Evolutionary conservation across 2,329 filamentous ascomycete genomes (phyloP).

Genomic region (Neonectria hederae): DNA sequence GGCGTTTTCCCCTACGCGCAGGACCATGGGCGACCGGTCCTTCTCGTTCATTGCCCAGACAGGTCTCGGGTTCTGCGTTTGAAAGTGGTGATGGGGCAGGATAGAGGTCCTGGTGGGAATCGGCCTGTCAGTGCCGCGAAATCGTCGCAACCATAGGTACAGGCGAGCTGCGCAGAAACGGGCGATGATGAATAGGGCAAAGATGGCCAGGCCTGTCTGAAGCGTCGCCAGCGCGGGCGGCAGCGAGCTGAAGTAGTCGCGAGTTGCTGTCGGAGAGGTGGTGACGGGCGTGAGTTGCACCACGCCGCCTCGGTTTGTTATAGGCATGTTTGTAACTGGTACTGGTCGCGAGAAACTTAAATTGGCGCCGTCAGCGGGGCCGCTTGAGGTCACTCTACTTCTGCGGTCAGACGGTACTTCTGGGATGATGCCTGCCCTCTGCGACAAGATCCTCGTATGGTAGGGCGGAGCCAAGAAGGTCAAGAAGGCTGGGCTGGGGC

Average conservation of each 20-base stretch:
- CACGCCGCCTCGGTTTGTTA: conserved; percentile 45
- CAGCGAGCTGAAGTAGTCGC: conserved; percentile 45
- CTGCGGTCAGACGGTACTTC: conserved; percentile 48
- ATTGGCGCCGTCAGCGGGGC: conserved; percentile 47
- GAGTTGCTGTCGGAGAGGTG: conserved; percentile 35
- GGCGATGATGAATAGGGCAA: conserved; percentile 49
- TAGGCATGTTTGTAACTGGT: conserved; percentile 44
- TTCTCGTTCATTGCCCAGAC: conserved; percentile 43
- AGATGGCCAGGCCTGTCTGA: conserved; percentile 44
- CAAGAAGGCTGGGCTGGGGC: conserved; percentile 37
- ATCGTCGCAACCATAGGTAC: conserved; percentile 42
- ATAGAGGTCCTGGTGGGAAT: conserved; percentile 29
- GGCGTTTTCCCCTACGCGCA: conserved; percentile 19
- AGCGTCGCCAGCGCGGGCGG: conserved; percentile 44
- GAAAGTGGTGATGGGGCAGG: conserved; percentile 30
- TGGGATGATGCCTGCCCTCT: conserved; percentile 44
- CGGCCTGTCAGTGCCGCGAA: conserved; percentile 37
- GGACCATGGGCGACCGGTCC: conserved; percentile 21
- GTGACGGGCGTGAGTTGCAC: conserved; percentile 44
- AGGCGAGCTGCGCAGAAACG: conserved; percentile 42
- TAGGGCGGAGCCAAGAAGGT: conserved; percentile 41
- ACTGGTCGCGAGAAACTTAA: conserved; percentile 40
- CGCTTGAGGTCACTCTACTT: conserved; percentile 46
- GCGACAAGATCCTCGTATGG: conserved; percentile 42
- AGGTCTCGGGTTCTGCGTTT: conserved; percentile 29